phyloP scores from a whole-genome alignment of 805 yeast species.

The Candida germanica region DNA sequence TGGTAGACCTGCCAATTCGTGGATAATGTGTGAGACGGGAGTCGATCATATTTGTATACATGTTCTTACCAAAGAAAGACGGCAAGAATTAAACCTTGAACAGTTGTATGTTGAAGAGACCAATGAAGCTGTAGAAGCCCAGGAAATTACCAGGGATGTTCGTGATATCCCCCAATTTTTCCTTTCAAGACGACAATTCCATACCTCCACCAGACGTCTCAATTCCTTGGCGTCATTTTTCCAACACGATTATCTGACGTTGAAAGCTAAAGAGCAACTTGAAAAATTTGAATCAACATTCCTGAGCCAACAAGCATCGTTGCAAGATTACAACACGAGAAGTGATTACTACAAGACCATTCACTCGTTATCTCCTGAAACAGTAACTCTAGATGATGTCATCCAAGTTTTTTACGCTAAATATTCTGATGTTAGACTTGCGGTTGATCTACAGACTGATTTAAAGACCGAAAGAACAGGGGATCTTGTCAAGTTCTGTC shows the following conservation, averaged over 20 bases:
- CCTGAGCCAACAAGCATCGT: constrained; percentile 1
- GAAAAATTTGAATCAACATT: constrained; percentile 15
- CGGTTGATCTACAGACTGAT: constrained; percentile 6
- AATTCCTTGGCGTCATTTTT: not conserved
- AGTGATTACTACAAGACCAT: constrained; percentile 22
- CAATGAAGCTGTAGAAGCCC: not conserved
- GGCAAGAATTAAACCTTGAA: constrained; percentile 69
- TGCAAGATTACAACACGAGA: constrained; percentile 20
- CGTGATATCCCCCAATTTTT: constrained; percentile 10
- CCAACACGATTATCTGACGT: not conserved
- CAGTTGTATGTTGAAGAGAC: constrained; percentile 47
- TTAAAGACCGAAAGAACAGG: constrained; percentile 17
- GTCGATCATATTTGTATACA: constrained; percentile 67
- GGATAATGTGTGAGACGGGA: constrained; percentile 70
- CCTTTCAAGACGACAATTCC: constrained; percentile 22
- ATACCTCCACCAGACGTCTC: constrained; percentile 25
- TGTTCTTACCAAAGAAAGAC: constrained; percentile 65
- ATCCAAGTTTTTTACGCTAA: constrained; percentile 25
- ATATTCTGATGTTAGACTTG: constrained; percentile 19
- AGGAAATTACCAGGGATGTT: not conserved
- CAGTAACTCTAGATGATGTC: constrained; percentile 23
- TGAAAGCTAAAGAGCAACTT: not conserved
- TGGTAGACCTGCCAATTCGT: constrained; percentile 61
- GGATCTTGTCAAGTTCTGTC: constrained; percentile 31
- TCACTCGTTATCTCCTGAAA: constrained; percentile 24